These are phyloP conservation scores for Warburgia ugandensis DNA, from an alignment of 164 flowering plant genomes.

Conservation along the genomic window DNA sequence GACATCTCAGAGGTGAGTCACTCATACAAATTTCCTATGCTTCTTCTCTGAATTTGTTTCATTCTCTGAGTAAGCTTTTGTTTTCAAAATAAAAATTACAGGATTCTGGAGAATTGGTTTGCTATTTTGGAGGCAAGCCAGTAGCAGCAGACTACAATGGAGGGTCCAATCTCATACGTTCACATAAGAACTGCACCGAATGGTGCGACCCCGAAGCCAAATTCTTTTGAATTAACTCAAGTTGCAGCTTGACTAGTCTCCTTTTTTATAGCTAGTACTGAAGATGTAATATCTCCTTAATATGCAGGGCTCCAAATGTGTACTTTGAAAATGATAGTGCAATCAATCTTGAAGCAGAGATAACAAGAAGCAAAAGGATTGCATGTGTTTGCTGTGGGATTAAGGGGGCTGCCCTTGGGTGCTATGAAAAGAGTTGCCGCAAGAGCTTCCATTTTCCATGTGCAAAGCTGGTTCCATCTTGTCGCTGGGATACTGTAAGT, in stretches of 20 bases:
- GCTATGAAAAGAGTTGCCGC: slow-evolving; percentile 78
- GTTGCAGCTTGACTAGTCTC: too few relatives aligned
- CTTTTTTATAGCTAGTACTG: too few relatives aligned
- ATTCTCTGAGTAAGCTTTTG: too few relatives aligned
- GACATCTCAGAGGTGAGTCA: slow-evolving; percentile 54
- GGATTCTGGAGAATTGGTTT: slow-evolving; percentile 76
- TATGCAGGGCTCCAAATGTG: slow-evolving; percentile 99
- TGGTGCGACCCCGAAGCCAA: slow-evolving; percentile 46
- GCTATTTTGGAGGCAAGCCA: slow-evolving; percentile 57
- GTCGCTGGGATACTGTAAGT: slow-evolving; percentile 92
- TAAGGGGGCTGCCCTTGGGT: slow-evolving; percentile 97
- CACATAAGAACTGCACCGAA: slow-evolving; percentile 77
- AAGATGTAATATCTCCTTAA: too few relatives aligned
- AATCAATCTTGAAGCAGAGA: slow-evolving; percentile 75
- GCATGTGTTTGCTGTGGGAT: slow-evolving; percentile 72
- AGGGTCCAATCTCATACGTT: slow-evolving; percentile 46
- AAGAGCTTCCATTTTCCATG: slow-evolving; percentile 93
- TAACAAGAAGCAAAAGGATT: slow-evolving; percentile 70
- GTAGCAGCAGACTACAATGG: slow-evolving; percentile 44
- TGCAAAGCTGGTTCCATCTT: slow-evolving; percentile 57
- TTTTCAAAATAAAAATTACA: slow-evolving; percentile 20
- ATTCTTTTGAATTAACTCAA: background rate
- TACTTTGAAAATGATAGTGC: slow-evolving; percentile 67
- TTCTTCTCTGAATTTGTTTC: too few relatives aligned
- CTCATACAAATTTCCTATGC: background rate